Evolutionary conservation across 1,139 yeast genomes (phyloP).

Genomic region (Kurtzmaniella natalensis): DNA sequence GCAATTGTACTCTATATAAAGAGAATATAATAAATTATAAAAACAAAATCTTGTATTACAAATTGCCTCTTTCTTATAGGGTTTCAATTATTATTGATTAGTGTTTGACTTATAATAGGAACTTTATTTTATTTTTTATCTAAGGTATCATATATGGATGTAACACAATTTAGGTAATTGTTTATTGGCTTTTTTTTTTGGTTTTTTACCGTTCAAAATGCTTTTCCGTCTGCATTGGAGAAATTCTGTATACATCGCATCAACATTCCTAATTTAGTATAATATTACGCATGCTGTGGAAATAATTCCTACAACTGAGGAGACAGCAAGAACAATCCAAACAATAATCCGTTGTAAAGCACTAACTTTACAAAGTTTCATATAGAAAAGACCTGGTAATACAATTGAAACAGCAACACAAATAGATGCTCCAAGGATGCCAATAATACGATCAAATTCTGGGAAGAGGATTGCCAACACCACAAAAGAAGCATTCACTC

Average conservation of each 20-base stretch:
- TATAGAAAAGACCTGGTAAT: conserved; percentile 52
- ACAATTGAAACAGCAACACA: conserved; percentile 55
- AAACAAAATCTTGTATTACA: no score
- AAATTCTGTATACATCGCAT: no score
- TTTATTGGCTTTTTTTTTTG: no score
- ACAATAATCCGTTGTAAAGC: conserved; percentile 22
- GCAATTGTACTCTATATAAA: not conserved
- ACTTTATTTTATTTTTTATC: no score
- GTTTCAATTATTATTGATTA: not conserved
- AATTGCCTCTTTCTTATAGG: conserved; percentile 2
- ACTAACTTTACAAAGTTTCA: conserved; percentile 31
- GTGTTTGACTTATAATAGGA: no score
- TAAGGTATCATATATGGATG: no score
- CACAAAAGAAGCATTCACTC: conserved; percentile 50
- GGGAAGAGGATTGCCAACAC: conserved; percentile 50
- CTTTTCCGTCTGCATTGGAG: no score
- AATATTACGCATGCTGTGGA: conserved; percentile 41
- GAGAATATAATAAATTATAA: no score
- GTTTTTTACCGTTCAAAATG: no score
- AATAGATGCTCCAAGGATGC: conserved; percentile 54
- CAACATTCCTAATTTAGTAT: conserved; percentile 12
- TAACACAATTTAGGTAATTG: not conserved
- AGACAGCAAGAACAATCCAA: conserved; percentile 17
- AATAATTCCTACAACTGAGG: conserved; percentile 26
- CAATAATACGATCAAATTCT: conserved; percentile 54